phyloP scores from a whole-genome alignment of 495 filamentous ascomycete genomes.

The Neurospora sp. region DNA sequence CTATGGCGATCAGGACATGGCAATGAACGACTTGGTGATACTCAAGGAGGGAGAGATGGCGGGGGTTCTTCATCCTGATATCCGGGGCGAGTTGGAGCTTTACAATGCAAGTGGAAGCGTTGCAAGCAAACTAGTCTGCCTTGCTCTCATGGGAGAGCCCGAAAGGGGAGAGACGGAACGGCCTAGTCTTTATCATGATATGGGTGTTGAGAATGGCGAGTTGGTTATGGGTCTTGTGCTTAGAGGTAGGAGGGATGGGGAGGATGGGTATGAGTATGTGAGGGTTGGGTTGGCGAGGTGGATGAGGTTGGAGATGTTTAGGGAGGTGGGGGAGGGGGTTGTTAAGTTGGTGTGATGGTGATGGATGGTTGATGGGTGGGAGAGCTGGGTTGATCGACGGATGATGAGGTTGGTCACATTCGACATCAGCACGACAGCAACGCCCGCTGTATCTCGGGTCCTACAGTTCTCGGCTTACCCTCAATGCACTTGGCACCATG shows the following conservation, averaged over 20 bases:
- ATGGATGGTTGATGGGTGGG: background rate
- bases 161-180: background rate
- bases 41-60: background rate
- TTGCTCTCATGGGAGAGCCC: background rate
- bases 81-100: background rate
- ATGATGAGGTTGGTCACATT: background rate
- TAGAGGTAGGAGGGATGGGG: background rate
- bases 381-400: background rate
- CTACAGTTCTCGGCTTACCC: background rate
- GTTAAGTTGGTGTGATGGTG: background rate
- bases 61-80: background rate
- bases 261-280: background rate
- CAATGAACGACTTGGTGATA: background rate
- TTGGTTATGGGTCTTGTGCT: background rate
- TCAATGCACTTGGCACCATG: background rate
- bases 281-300: background rate
- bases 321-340: background rate
- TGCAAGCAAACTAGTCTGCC: background rate
- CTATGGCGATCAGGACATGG: background rate
- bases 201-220: background rate
- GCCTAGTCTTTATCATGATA: background rate
- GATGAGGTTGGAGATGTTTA: background rate
- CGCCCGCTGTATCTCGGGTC: too few relatives aligned
- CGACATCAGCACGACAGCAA: background rate
- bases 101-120: background rate